Base-by-base conservation (phyloP, 192 early-diverging fungal species). In the Obelidium mucronatum region DNA sequence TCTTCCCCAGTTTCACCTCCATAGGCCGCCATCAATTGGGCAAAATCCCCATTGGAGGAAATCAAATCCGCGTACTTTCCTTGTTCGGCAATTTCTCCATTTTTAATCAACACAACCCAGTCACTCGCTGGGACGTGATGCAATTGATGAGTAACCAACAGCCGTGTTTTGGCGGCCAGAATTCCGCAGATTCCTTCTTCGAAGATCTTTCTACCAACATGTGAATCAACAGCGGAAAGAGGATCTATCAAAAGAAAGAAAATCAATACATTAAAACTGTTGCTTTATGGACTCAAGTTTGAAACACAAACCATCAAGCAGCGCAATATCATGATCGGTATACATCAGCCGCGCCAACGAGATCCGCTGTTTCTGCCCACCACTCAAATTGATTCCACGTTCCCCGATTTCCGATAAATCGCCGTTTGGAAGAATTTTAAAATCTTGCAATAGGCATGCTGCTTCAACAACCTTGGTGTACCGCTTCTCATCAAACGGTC, bases 91-190 rank as follows among this genome's bases (percentile, higher is more conserved):
- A 94, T 87, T 40, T 74, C 62, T 11, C 92, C 91, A 17, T 92
- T 81, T 35, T 90, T 86, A 39, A 95, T 67, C 3, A 83, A 81
- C 13, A 94, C 68, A 6, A 94, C 77, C 64, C 88, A 85, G 55
- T 93, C 88, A 34, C 88, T 82, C 24, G 86, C 64, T 1, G 81
- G 77, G 30, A 91, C 81, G 73, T 87, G 87, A 55, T 87, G 71
- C 13, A 92, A 80, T 73, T 93, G 92, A 70, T 93, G 89, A 36
- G 90, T 91, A 2, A 89, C 88, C 72, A 91, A 83, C 8, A 92
- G 63, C 0, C 92, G 79, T 13, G 90, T 91, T 80, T 90, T 92
- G 55, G 42, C n/a, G 15, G 56, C 67, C 40, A 78, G 56, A 34
- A 74, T 69, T 0, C 88, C 88, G 40, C 69, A 34, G 78, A 94